Base-by-base conservation (phyloP, 345 rosid species). In the Eucalyptus camaldulensis region DNA sequence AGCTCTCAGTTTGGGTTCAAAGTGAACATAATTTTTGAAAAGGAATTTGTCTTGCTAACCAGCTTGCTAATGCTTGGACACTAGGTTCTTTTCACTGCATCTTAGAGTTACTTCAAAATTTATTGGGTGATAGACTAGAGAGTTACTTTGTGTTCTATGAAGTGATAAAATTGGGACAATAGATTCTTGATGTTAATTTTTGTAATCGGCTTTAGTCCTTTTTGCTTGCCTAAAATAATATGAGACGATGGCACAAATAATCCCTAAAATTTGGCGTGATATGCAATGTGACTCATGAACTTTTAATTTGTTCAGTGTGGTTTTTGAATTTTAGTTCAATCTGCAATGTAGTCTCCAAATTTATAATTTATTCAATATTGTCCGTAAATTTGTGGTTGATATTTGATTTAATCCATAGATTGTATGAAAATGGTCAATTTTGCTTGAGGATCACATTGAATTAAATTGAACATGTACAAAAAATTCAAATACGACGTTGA, bases 401-500 rank as follows among this genome's bases (percentile, higher is more conserved):
- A 24, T 24, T 56, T 0, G 12, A 22, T 56, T 24, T 56, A 24
- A 22, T 24, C 27, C 62, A 9, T 24, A 56, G 29, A 56, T 56
- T 56, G 12, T 56, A 56, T 24, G 5, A 56, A 56, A 24, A 5
- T 56, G 1, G 6, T 56, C 29, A 56, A 56, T 24, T 11, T 24
- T 56, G 62, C 24, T 53, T 7, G 22, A 53, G 56, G 24, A 17
- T 53, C 56, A 19, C 10, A 53, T 19, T 53, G 24, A 19, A 56
- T 25, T 56, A 56, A 56, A 56, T 56, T 24, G 62, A 56, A 56
- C 27, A 56, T 24, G 29, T 24, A 56, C 29, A 0, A 10, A 9
- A 56, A 4, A 10, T 22, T 24, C 6, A 56, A 24, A 24, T 0
- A 56, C 3, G 1, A 8, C 0, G 5, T 22, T 4, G 13, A 56